phyloP scores from a whole-genome alignment of 2,329 filamentous ascomycete species.

The Chaetomiaceae sp. region DNA sequence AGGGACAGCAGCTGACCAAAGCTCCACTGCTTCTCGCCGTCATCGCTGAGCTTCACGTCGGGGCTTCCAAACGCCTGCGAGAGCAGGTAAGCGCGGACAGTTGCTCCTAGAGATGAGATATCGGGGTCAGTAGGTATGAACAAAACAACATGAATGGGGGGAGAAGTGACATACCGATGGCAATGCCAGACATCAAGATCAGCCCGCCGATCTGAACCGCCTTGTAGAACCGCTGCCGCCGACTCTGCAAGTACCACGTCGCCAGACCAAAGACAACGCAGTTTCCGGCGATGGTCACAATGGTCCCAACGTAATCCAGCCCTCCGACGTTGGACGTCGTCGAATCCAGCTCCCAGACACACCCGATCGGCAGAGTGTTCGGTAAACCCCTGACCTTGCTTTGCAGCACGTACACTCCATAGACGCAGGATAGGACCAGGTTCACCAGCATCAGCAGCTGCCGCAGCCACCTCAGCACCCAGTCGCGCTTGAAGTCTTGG shows the following conservation, averaged over 20 bases:
- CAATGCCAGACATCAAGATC: conserved; percentile 52
- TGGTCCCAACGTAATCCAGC: conserved; percentile 54
- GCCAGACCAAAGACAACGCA: conserved; percentile 54
- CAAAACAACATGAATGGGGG: not conserved
- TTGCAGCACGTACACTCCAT: conserved; percentile 53
- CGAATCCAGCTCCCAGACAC: conserved; percentile 50
- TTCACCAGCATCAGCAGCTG: conserved; percentile 64
- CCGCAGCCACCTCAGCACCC: conserved; percentile 62
- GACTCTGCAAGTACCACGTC: conserved; percentile 61
- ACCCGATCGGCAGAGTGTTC: conserved; percentile 53
- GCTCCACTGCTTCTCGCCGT: conserved; percentile 54
- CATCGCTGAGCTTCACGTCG: conserved; percentile 46
- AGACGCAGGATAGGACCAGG: conserved; percentile 52
- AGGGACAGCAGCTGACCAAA: conserved; percentile 60
- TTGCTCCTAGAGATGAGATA: conserved; percentile 34
- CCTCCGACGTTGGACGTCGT: conserved; percentile 30
- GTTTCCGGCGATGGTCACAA: conserved; percentile 57
- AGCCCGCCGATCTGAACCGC: conserved; percentile 50
- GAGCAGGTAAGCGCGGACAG: conserved; percentile 51
- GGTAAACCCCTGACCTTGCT: conserved; percentile 48
- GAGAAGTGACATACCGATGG: conserved; percentile 39
- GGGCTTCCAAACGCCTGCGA: conserved; percentile 58
- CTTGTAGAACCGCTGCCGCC: conserved; percentile 51
- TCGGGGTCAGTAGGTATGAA: not conserved
- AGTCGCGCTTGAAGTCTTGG: conserved; percentile 62